Base-by-base conservation (phyloP, 306 rosid species). In the Cicer bijugum region DNA sequence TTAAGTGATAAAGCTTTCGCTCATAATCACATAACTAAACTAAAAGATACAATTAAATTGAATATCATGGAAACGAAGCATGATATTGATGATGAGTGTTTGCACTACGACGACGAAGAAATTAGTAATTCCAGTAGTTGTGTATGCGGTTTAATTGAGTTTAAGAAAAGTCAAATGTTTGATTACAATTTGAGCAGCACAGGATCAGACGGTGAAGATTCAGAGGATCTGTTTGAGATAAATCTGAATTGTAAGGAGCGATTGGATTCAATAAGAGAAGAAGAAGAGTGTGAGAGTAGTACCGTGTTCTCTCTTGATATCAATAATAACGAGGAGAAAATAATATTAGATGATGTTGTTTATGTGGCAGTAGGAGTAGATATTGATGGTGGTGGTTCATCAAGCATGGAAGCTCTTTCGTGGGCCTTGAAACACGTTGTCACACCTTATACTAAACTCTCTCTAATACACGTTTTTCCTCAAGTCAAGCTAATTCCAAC, bases 401-500 rank as follows among this genome's bases (percentile, higher is more conserved):
- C 93, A 9, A 85, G 93, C 84, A 77, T 85, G 88, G 82, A 85
- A 55, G 93, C 92, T 12, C 80, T 91, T 57, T 67, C 71, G 6
- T 91, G 97, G 97, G 48, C 94, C 66, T 50, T 92, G 70, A 80
- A 82, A 12, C 76, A 88, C 35, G 72, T 78, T n/a, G 84, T 81
- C 2, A 77, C 72, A 3, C 74, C 91, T 8, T 66, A 87, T 6
- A 56, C 82, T 39, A 60, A 66, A 8, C 66, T 92, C 3, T 75
- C 62, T 69, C 91, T 92, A 23, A 1, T 92, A 48, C 97, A 89
- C 51, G 83, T 92, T 81, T 92, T 76, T 80, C 96, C 96, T 5
- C 84, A 72, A 83, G 48, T 71, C 71, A 86, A 75, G 23, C 60
- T 37, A 69, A 82, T 92, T 15, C 97, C 92, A 9, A 89, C 79